These are phyloP conservation scores for Capsicum chinense DNA, from an alignment of 257 asterid genomes.

Conservation along the genomic window DNA sequence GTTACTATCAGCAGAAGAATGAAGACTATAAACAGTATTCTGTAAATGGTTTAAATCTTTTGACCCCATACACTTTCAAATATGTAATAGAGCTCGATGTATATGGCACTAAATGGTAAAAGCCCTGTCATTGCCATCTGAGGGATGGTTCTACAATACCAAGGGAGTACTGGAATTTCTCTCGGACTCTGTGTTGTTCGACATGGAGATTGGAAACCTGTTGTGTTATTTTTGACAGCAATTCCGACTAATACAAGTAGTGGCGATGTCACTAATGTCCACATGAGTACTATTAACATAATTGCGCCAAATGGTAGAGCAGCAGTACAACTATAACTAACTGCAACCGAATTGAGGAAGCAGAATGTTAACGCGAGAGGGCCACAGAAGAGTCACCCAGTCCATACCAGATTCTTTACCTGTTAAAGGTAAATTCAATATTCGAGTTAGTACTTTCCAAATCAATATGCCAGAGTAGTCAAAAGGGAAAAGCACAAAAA, in stretches of 20 bases:
- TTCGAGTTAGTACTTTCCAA: neutral
- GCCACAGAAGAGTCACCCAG: conserved; percentile 38
- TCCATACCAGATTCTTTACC: conserved; percentile 38
- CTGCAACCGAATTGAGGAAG: conserved; percentile 42
- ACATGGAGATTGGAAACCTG: conserved; percentile 41
- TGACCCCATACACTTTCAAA: conserved; percentile 42
- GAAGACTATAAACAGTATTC: conserved; percentile 37
- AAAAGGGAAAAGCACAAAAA: too few relatives aligned
- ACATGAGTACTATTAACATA: conserved; percentile 32
- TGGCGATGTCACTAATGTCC: conserved; percentile 32
- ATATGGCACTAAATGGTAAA: conserved; percentile 37
- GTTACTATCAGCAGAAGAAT: conserved; percentile 35
- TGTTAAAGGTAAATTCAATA: conserved; percentile 14
- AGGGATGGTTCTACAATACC: conserved; percentile 36
- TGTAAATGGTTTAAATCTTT: conserved; percentile 31
- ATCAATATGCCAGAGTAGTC: neutral
- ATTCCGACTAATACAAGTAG: conserved; percentile 39
- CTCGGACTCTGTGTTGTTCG: conserved; percentile 39
- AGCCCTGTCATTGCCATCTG: conserved; percentile 44
- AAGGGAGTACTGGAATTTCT: conserved; percentile 41
- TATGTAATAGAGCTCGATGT: conserved; percentile 37
- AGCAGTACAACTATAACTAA: conserved; percentile 31
- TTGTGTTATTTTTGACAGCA: conserved; percentile 35
- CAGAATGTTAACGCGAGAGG: conserved; percentile 39
- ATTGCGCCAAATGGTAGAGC: conserved; percentile 39